phyloP scores from a whole-genome alignment of 495 filamentous ascomycete species.

The Parathielavia hyrcaniae region DNA sequence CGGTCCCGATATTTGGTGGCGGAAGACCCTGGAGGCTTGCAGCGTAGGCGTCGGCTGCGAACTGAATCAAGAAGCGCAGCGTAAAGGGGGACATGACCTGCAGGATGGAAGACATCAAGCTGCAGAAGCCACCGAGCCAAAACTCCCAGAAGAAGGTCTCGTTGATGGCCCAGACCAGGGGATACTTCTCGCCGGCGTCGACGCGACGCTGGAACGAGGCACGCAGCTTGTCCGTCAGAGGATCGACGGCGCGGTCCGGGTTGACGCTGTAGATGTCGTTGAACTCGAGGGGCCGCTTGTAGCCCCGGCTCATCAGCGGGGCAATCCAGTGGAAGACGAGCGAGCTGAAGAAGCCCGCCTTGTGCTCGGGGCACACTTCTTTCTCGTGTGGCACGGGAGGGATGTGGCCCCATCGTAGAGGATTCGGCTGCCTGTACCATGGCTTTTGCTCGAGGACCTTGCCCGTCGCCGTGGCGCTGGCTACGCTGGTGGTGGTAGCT shows the following conservation, averaged over 20 bases:
- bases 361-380: constrained; percentile 50
- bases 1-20: constrained; percentile 56
- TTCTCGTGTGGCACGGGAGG: constrained; percentile 56
- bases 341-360: constrained; percentile 53
- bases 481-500: constrained; percentile 42
- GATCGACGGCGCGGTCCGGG: constrained; percentile 63
- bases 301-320: constrained; percentile 67
- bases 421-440: constrained; percentile 58
- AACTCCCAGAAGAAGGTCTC: constrained; percentile 86
- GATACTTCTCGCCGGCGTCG: constrained; percentile 61
- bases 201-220: constrained; percentile 61
- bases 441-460: constrained; percentile 39
- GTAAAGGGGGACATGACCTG: constrained; percentile 70
- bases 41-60: constrained; percentile 69
- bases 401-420: constrained; percentile 52
- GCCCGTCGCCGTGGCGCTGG: constrained; percentile 27
- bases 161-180: constrained; percentile 73
- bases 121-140: constrained; percentile 69
- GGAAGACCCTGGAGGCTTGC: constrained; percentile 46
- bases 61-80: constrained; percentile 69
- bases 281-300: constrained; percentile 73
- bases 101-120: constrained; percentile 62
- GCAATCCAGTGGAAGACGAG: constrained; percentile 65
- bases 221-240: constrained; percentile 57
- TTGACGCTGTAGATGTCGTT: constrained; percentile 87